Conservation (phyloP, 106 monocot genomes). For the Triglochin maritima region DNA sequence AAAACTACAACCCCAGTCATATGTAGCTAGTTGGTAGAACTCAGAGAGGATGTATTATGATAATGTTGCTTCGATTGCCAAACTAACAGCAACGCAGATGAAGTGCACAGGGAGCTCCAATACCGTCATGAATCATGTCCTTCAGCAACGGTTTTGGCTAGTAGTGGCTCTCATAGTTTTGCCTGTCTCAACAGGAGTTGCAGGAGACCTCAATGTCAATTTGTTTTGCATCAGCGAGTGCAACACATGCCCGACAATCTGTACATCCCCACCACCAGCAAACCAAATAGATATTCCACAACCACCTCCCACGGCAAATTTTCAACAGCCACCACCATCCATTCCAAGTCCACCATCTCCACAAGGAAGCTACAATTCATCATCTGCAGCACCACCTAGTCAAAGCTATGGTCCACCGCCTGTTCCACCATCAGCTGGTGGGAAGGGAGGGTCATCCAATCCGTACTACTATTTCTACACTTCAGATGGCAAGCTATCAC, state of each 20-base stretch:
- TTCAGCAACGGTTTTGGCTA: not conserved
- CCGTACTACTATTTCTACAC: constrained; percentile 52
- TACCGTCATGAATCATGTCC: not conserved
- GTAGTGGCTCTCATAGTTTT: not conserved
- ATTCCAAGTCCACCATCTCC: not conserved
- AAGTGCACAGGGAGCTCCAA: not conserved
- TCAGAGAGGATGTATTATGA: not conserved
- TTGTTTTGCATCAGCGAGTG: constrained; percentile 38
- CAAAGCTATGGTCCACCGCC: too few relatives aligned
- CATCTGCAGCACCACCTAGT: not conserved
- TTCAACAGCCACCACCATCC: too few relatives aligned
- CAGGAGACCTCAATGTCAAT: not conserved
- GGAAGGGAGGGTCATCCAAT: constrained; percentile 10
- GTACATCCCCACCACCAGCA: constrained; percentile 26
- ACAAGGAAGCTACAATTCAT: not conserved
- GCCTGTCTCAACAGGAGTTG: not conserved
- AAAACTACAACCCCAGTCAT: not conserved
- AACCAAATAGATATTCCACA: not conserved
- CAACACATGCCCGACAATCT: constrained; percentile 39
- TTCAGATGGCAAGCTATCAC: constrained; percentile 8
- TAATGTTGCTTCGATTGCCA: not conserved
- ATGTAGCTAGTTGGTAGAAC: not conserved
- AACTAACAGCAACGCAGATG: not conserved
- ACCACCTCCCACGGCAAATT: too few relatives aligned
- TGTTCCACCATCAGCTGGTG: constrained; percentile 7